Base-by-base conservation (phyloP, 768 basidiomycete species). In the Harrya chromipes region DNA sequence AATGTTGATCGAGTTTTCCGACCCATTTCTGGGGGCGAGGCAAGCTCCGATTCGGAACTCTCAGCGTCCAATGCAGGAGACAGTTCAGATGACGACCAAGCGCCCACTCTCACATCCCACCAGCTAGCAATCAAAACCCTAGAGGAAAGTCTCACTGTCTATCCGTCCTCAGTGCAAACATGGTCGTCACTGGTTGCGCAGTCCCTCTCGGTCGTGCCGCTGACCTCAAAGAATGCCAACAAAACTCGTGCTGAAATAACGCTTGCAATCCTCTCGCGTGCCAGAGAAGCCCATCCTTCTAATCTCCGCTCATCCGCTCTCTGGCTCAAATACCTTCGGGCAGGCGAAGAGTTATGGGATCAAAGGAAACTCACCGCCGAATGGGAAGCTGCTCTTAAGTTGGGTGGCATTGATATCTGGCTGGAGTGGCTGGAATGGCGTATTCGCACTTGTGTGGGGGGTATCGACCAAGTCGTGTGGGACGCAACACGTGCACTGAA, bases 381-480 rank as follows among this genome's bases (percentile, higher is more conserved):
- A 57, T 93, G 90, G 90, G 83, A 87, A 47, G 72, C 75, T 17
- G 81, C 84, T 3, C 63, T 90, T 54, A 58, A 65, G 43, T 57
- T 78, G 4, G 75, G 79, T 24, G 78, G 75, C 31, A 64, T 75
- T 23, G 79, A 82, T 33, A 72, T 91, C 21, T 86, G 83, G 79
- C 77, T 90, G 70, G 84, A 84, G 55, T 92, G 89, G 87, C 60
- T 91, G 3, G 85, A 87, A 54, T 90, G 87, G 87, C 75, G 77
- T 49, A 79, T 87, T 29, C 71, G 82, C 36, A 74, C 57, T 33
- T 70, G 70, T 14, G 68, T 54, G 35, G 66, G 69, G 35, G 80
- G 81, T 2, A 62, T 88, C 24, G 74, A 81, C 34, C 76, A 74
- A 6, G 59, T 87, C 5, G 65, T 83, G 4, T 70, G 74, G 23